phyloP scores from a whole-genome alignment of 306 rosid species.

The Gleditsia sinensis region DNA sequence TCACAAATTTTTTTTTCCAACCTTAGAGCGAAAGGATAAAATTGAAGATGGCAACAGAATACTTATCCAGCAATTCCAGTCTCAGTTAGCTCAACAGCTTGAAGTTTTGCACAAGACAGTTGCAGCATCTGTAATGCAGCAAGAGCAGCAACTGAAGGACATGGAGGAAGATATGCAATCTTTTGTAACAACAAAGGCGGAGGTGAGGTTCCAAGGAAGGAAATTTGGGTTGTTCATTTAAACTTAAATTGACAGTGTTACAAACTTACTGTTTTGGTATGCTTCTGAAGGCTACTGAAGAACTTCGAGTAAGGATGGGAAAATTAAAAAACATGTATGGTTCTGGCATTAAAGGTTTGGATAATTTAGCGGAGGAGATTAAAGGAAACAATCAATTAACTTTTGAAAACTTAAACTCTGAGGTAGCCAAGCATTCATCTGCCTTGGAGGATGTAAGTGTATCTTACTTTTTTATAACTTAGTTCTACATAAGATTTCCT shows the following conservation, averaged over 20 bases:
- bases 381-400: conserved; percentile 83
- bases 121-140: conserved; percentile 90
- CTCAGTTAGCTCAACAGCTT: conserved; percentile 90
- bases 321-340: conserved; percentile 78
- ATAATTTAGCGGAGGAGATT: conserved; percentile 78
- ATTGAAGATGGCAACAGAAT: conserved; percentile 87
- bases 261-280: conserved; percentile 24
- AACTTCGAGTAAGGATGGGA: conserved; percentile 71
- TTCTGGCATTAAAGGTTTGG: conserved; percentile 82
- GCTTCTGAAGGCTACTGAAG: conserved; percentile 85
- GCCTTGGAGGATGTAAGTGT: conserved; percentile 83
- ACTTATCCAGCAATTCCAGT: conserved; percentile 91
- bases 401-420: conserved; percentile 75
- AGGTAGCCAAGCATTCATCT: conserved; percentile 89
- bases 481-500: neutral
- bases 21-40: conserved; percentile 84
- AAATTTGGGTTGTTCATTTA: conserved; percentile 10
- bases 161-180: conserved; percentile 99
- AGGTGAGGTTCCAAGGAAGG: conserved; percentile 49
- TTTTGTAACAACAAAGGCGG: conserved; percentile 81
- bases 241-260: conserved; percentile 23
- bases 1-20: conserved; percentile 32
- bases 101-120: conserved; percentile 93
- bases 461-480: conserved; percentile 8
- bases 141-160: conserved; percentile 88